Conservation (phyloP, 768 basidiomycete species). For the Termitomyces sp. region DNA sequence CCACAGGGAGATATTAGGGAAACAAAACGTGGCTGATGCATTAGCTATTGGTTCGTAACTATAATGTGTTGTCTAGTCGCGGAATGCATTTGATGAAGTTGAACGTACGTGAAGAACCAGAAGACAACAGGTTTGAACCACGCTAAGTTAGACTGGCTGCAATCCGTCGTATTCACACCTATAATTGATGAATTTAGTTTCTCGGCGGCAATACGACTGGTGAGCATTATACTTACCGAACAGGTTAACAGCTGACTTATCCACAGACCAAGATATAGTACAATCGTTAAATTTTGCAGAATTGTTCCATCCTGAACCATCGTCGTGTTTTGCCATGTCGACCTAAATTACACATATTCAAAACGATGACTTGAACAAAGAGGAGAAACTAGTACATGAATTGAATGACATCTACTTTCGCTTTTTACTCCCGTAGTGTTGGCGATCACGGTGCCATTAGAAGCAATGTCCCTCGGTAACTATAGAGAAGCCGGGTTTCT, state of each 20-base stretch:
- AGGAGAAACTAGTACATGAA: slow-evolving; percentile 21
- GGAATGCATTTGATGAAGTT: not conserved
- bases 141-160: slow-evolving; percentile 22
- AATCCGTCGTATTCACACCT: slow-evolving; percentile 27
- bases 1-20: slow-evolving; percentile 35
- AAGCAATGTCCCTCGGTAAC: slow-evolving; percentile 29
- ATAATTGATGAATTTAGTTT: not conserved
- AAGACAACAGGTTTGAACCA: slow-evolving; percentile 47
- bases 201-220: not conserved
- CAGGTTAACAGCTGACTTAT: slow-evolving; percentile 30
- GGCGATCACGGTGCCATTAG: slow-evolving; percentile 42
- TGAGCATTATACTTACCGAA: slow-evolving; percentile 31
- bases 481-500: slow-evolving; percentile 11
- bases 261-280: slow-evolving; percentile 32
- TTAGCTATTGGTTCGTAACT: slow-evolving; percentile 30
- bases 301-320: slow-evolving; percentile 35
- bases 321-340: slow-evolving; percentile 26
- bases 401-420: slow-evolving; percentile 36
- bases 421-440: slow-evolving; percentile 46
- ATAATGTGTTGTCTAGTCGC: not conserved
- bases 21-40: slow-evolving; percentile 44
- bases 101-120: slow-evolving; percentile 48
- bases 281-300: slow-evolving; percentile 34
- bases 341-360: slow-evolving; percentile 21
- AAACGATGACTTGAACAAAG: not conserved